Percentiles rank a stretch among this genome's conserved stretches.
These are phyloP conservation scores for Zygosaccharomyces pseudobailii DNA, from an alignment of 1,139 yeast species.

Conservation along the genomic window DNA sequence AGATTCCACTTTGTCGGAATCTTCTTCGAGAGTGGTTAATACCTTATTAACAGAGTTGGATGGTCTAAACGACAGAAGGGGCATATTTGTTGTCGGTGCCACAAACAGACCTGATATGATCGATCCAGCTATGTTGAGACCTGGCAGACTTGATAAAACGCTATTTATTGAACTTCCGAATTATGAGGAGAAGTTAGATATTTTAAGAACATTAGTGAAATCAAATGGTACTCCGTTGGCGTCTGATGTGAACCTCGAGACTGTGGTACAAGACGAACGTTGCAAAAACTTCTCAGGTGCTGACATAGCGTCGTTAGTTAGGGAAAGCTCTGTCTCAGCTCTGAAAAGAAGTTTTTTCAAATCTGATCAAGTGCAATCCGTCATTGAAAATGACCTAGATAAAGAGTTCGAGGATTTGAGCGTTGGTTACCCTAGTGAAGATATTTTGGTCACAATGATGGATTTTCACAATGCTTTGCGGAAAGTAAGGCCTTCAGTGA, in stretches of 20 bases:
- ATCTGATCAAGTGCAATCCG: slow-evolving; percentile 34
- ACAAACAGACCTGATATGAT: slow-evolving; percentile 98
- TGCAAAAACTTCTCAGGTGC: slow-evolving; percentile 95
- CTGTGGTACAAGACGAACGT: slow-evolving; percentile 67
- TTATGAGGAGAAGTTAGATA: slow-evolving; percentile 71
- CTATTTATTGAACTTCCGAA: slow-evolving; percentile 86
- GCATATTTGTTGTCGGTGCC: slow-evolving; percentile 93
- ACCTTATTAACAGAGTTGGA: slow-evolving; percentile 90
- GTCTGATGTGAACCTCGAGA: slow-evolving; percentile 52
- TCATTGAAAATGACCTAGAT: slow-evolving; percentile 38
- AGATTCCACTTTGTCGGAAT: slow-evolving; percentile 81
- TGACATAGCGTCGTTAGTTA: slow-evolving; percentile 81
- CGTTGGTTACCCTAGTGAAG: slow-evolving; percentile 36
- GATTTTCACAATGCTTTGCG: slow-evolving; percentile 72
- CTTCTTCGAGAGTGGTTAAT: slow-evolving; percentile 91
- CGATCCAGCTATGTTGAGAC: slow-evolving; percentile 96
- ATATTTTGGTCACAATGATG: slow-evolving; percentile 50
- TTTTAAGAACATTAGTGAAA: slow-evolving; percentile 67
- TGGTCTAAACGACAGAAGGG: slow-evolving; percentile 88
- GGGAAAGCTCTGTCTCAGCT: slow-evolving; percentile 91
- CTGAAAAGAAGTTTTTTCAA: slow-evolving; percentile 65
- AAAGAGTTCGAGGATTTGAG: slow-evolving; percentile 46
- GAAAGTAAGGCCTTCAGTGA: slow-evolving; percentile 84
- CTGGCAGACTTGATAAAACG: slow-evolving; percentile 93
- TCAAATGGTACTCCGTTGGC: slow-evolving; percentile 73